Conservation (phyloP, 2,329 filamentous ascomycete species). For the Fusarium nygamai region DNA sequence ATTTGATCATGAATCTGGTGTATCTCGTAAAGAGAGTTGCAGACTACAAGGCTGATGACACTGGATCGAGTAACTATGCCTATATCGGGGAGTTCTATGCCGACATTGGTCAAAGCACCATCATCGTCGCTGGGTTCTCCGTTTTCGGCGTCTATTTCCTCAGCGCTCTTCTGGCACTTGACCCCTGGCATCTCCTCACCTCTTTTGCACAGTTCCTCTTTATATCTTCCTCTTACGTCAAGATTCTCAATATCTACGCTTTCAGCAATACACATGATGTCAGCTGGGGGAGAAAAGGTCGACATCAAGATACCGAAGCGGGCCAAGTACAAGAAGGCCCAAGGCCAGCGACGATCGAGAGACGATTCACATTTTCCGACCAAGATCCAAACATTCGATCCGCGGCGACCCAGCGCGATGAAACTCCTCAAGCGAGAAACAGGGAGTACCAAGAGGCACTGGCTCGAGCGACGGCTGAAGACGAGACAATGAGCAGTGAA, state of each 20-base stretch:
- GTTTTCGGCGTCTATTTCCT: not conserved
- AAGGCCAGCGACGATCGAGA: not conserved
- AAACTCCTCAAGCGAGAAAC: not conserved
- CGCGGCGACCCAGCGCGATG: not conserved
- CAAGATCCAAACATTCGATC: not conserved
- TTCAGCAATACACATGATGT: conserved; percentile 14
- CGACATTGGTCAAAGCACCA: not conserved
- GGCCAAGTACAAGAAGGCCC: not conserved
- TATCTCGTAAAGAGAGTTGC: not conserved
- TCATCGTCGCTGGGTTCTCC: not conserved
- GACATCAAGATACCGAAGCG: not conserved
- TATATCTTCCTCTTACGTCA: not conserved
- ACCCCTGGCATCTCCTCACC: not conserved
- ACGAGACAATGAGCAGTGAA: rapidly evolving
- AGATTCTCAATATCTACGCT: conserved; percentile 4
- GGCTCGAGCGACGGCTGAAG: not conserved
- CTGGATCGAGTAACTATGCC: not conserved
- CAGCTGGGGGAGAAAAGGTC: not conserved
- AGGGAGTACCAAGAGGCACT: not conserved
- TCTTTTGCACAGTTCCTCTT: not conserved
- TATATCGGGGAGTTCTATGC: conserved; percentile 7
- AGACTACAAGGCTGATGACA: not conserved
- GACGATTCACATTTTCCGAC: not conserved
- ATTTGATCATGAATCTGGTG: conserved; percentile 1
- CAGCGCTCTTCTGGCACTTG: not conserved